phyloP scores from a whole-genome alignment of 2,329 filamentous ascomycete species.

The Alternaria novae-zelandiae region DNA sequence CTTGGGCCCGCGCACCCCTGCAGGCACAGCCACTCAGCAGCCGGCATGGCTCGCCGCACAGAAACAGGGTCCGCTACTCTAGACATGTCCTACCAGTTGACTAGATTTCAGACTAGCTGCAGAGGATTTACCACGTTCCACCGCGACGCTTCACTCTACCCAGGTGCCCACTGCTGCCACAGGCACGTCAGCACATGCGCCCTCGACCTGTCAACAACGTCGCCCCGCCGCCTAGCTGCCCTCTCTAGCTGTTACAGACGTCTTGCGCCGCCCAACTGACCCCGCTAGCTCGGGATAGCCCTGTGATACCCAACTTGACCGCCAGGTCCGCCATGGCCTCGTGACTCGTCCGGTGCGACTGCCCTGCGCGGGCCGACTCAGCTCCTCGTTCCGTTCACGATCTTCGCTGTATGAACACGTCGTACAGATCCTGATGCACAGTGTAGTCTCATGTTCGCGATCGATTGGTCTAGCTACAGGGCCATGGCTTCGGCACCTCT shows the following conservation, averaged over 20 bases:
- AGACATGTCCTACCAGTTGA: neutral
- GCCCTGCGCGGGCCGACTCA: slow-evolving; percentile 16
- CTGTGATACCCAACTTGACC: slow-evolving; percentile 19
- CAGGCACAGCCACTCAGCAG: neutral
- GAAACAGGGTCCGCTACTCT: slow-evolving; percentile 6
- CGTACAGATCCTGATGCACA: slow-evolving; percentile 16
- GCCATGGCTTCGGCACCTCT: slow-evolving; percentile 4
- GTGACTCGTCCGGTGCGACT: slow-evolving; percentile 18
- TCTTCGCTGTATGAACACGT: slow-evolving; percentile 25
- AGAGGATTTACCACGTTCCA: neutral
- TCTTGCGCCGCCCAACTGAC: slow-evolving; percentile 15
- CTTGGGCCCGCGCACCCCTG: slow-evolving; percentile 11
- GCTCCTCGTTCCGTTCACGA: slow-evolving; percentile 13
- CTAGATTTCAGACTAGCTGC: neutral
- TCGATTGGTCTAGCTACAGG: neutral
- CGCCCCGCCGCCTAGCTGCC: slow-evolving; percentile 10
- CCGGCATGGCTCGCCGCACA: neutral
- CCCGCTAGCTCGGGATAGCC: slow-evolving; percentile 17
- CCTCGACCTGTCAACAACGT: slow-evolving; percentile 15
- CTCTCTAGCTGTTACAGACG: slow-evolving; percentile 8
- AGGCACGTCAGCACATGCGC: neutral
- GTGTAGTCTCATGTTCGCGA: neutral
- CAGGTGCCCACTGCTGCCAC: neutral
- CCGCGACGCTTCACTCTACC: slow-evolving; percentile 2
- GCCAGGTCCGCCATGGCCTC: slow-evolving; percentile 9